Percentiles rank a stretch among this genome's conserved stretches.
Conservation (phyloP, 257 asterid species). For the Solanum arcanum region DNA sequence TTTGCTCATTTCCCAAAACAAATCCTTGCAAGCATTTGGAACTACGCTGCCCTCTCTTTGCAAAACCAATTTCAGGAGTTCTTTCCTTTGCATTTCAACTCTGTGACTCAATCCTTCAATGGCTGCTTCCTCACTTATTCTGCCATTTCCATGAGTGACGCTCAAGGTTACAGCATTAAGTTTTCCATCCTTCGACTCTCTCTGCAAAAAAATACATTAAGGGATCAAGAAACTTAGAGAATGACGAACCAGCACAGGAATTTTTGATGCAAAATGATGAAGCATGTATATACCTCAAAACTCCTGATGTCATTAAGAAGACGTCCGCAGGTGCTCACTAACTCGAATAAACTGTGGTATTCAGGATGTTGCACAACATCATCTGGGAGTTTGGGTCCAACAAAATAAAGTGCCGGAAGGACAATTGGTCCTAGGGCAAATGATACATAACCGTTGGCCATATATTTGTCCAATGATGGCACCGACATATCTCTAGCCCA, state of each 20-base stretch:
- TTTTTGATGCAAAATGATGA: background rate
- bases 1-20: constrained; percentile 75
- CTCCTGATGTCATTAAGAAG: constrained; percentile 66
- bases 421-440: constrained; percentile 88
- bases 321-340: constrained; percentile 75
- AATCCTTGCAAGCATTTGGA: constrained; percentile 68
- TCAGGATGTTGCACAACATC: constrained; percentile 53
- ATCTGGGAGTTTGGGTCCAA: constrained; percentile 73
- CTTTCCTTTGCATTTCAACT: constrained; percentile 39
- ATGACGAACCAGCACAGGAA: background rate
- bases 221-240: background rate
- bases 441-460: constrained; percentile 58
- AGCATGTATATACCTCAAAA: constrained; percentile 46
- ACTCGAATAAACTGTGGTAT: constrained; percentile 38
- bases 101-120: constrained; percentile 26
- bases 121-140: constrained; percentile 36
- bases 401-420: constrained; percentile 69
- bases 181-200: constrained; percentile 67
- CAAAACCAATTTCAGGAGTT: constrained; percentile 49
- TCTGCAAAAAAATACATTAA: constrained; percentile 26
- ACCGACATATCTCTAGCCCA: constrained; percentile 33
- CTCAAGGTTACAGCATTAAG: constrained; percentile 50
- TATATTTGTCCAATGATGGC: constrained; percentile 65
- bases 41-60: constrained; percentile 33
- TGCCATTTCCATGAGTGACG: constrained; percentile 23